Evolutionary conservation across 176 grass and related monocot species (phyloP), one percentile per base, ranked within the genome.

Genomic region (Bolboschoenus planiculmis): DNA sequence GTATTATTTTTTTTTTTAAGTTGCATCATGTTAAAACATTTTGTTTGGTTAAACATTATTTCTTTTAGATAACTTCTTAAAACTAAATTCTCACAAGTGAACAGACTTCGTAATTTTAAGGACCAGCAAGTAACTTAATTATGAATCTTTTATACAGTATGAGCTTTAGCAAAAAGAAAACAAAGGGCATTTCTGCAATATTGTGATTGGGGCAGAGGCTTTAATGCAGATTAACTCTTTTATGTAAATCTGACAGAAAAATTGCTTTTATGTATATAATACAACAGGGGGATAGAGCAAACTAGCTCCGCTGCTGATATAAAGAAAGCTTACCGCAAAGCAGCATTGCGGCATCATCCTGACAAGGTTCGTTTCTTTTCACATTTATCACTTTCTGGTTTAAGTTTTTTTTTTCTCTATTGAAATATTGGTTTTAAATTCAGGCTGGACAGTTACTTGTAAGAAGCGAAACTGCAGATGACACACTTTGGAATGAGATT

Each of bases 321-420:
- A 81, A 99, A 99, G 85, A 99, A 96, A 78, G 91, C 93, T 3
- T 99, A 99, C 65, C 86, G 93, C 33, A 99, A 99, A 86, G 93
- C 97, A 88, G 97, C 97, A 78, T 80, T 96, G 70, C 91, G 78
- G 80, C 93, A 99, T 87, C 97, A 99, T 64, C 97, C 97, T 40
- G 97, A 99, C 53, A 99, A 96, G 90, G 94, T 94, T 62, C 16
- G 7, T 21, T 54, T 67, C 56, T 66, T 34, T 67, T 43, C 50
- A 43, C 66, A 14, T 79, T 76, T 80, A 46, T 80, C 47, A 51
- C 42, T 81, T 66, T 33, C 18, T 68, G 37, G 1, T 87, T 10
- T 68, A 1, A 42, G 54, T 46, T 83, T 80, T 75, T 54, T 64
- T 37, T 75, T 87, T 78, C 81, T 60, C 31, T 72, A 84, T 74